Evolutionary conservation across 2,329 filamentous ascomycete genomes (phyloP).

Genomic region (Bipolaris gigantea): DNA sequence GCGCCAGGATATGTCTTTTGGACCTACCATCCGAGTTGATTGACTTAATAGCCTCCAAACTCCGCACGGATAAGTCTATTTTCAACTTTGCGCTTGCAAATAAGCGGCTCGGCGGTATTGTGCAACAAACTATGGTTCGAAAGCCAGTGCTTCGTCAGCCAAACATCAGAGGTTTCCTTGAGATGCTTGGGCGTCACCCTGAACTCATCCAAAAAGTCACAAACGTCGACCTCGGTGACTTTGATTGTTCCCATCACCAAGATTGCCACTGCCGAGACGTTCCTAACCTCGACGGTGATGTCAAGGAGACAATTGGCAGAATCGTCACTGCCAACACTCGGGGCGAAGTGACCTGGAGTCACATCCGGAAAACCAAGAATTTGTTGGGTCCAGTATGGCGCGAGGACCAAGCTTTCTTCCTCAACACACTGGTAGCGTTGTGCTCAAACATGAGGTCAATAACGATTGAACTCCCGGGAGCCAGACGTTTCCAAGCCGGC

Average conservation of each 20-base stretch:
- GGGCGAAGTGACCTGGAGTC: neutral
- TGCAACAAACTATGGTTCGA: constrained; percentile 19
- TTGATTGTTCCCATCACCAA: constrained; percentile 1
- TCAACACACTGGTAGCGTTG: constrained; percentile 14
- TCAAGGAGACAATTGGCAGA: neutral
- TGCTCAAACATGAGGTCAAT: constrained; percentile 20
- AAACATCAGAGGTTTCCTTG: constrained; percentile 14
- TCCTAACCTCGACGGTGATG: neutral
- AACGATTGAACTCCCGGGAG: constrained; percentile 12
- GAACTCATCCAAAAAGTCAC: constrained; percentile 14
- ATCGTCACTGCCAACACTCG: constrained; percentile 4
- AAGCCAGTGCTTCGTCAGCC: constrained; percentile 12
- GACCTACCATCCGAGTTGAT: constrained; percentile 17
- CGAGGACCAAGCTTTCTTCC: constrained; percentile 9
- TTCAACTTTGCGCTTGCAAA: constrained; percentile 16
- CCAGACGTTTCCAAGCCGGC: neutral
- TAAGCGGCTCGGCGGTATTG: constrained; percentile 12
- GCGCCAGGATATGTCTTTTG: neutral
- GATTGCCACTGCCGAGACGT: constrained; percentile 1
- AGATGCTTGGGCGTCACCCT: constrained; percentile 9
- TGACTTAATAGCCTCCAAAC: constrained; percentile 8
- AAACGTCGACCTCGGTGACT: constrained; percentile 19
- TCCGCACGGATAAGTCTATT: constrained; percentile 1
- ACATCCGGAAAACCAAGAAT: neutral
- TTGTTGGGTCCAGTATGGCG: constrained; percentile 4